Evolutionary conservation across 441 rosid species (phyloP).

Genomic region (Pelargonium cotyledonis): DNA sequence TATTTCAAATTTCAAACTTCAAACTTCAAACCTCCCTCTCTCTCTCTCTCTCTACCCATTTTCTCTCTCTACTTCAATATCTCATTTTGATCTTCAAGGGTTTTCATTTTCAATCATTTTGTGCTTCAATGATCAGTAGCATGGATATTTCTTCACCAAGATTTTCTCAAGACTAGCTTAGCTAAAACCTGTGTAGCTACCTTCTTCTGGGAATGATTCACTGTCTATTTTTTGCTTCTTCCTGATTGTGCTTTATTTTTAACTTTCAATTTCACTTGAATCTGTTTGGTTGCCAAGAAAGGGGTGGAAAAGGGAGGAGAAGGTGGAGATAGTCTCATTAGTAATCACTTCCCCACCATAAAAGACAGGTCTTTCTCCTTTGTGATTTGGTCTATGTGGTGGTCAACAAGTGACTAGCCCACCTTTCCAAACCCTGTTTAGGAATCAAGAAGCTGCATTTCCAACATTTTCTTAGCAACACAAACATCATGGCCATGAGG

Average conservation of each 20-base stretch:
- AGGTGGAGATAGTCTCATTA: slow-evolving; percentile 3
- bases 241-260: neutral
- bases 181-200: neutral
- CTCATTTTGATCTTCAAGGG: neutral
- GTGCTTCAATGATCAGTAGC: neutral
- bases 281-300: slow-evolving; percentile 12
- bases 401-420: neutral
- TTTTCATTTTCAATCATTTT: slow-evolving; percentile 11
- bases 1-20: too few relatives aligned
- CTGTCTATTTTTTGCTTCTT: neutral
- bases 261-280: neutral
- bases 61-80: slow-evolving; percentile 7
- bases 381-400: neutral
- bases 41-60: neutral
- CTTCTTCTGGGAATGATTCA: neutral
- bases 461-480: slow-evolving; percentile 4
- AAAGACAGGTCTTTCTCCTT: neutral
- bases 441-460: neutral
- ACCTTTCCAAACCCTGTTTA: neutral
- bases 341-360: neutral
- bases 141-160: neutral
- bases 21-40: slow-evolving; percentile 24
- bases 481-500: neutral
- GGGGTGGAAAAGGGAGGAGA: neutral
- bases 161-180: neutral